Conservation (phyloP, 2,329 filamentous ascomycete genomes). For the Microsporum audouinii region DNA sequence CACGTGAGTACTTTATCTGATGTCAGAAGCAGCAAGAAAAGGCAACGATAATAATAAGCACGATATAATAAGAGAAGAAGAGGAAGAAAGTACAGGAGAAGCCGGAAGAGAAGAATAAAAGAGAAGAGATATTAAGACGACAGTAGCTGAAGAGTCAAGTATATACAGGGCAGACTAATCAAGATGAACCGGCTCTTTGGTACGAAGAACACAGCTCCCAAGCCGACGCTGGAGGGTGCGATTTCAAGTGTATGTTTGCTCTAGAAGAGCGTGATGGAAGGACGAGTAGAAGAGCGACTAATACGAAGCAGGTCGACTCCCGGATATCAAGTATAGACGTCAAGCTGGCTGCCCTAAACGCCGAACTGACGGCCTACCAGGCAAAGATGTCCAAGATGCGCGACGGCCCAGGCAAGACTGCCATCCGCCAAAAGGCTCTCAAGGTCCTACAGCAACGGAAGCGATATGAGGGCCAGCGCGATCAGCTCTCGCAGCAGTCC, state of each 20-base stretch:
- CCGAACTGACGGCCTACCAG: constrained; percentile 81
- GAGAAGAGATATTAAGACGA: neutral
- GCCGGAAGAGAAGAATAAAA: neutral
- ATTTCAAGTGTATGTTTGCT: constrained; percentile 57
- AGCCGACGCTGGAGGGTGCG: constrained; percentile 73
- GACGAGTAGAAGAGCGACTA: neutral
- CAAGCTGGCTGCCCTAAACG: constrained; percentile 83
- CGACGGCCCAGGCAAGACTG: constrained; percentile 84
- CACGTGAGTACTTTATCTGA: neutral
- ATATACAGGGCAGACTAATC: neutral
- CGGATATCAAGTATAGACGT: constrained; percentile 82
- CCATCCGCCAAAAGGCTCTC: constrained; percentile 85
- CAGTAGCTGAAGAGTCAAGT: neutral
- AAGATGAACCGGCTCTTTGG: constrained; percentile 95
- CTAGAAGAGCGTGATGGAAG: neutral
- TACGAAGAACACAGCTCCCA: constrained; percentile 71
- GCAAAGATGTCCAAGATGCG: constrained; percentile 82
- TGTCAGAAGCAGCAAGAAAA: neutral
- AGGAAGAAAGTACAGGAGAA: neutral
- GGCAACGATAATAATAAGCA: neutral
- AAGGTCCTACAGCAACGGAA: constrained; percentile 89
- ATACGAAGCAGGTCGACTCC: constrained; percentile 53
- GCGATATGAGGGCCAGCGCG: constrained; percentile 85
- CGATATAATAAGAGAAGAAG: neutral
- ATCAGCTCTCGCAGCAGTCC: constrained; percentile 84